Percentiles rank a stretch among this genome's conserved stretches.
Conservation (phyloP, 257 asterid genomes). For the Gynochthodes officinalis region DNA sequence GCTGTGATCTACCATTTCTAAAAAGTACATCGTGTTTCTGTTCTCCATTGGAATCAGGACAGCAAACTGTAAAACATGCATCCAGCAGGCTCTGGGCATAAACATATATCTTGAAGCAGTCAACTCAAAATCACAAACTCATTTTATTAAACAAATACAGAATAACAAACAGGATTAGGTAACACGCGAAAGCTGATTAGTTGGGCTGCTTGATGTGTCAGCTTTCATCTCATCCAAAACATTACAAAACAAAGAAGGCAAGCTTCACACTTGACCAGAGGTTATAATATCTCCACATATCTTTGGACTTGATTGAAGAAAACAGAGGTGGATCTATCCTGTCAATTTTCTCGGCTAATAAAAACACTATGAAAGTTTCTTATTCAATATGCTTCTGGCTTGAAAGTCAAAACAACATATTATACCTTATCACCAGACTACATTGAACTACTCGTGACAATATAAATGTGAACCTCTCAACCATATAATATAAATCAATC, state of each 20-base stretch:
- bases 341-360: slow-evolving; percentile 11
- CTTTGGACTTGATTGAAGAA: neutral
- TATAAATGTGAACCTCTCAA: neutral
- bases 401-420: slow-evolving; percentile 6
- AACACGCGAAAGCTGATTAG: neutral
- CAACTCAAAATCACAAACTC: neutral
- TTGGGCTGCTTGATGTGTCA: neutral
- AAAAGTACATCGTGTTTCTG: neutral
- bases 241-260: slow-evolving; percentile 2
- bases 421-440: neutral
- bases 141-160: neutral
- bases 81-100: neutral
- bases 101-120: neutral
- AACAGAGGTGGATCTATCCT: neutral
- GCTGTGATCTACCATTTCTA: neutral
- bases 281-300: neutral
- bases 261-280: neutral
- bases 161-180: neutral
- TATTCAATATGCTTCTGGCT: neutral
- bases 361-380: slow-evolving; percentile 1
- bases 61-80: neutral
- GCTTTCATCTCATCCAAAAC: slow-evolving; percentile 1
- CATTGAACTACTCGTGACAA: slow-evolving; percentile 1
- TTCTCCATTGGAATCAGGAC: neutral
- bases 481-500: neutral